Percentiles rank a stretch among this genome's conserved stretches.
phyloP scores from a whole-genome alignment of 805 yeast species.

The Diddensiella caesifluorescens region DNA sequence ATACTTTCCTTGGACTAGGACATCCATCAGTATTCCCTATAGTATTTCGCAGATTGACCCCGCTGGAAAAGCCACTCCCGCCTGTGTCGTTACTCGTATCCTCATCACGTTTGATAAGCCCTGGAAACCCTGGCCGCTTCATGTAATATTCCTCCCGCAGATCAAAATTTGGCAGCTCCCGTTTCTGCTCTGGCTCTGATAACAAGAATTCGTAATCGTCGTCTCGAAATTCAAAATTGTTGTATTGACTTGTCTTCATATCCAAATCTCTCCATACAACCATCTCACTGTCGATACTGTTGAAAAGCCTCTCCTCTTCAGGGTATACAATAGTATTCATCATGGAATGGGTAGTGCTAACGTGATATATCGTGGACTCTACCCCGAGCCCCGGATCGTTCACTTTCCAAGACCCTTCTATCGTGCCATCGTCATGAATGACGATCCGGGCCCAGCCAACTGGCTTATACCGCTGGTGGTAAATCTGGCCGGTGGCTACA shows the following conservation, averaged over 20 bases:
- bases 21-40: slow-evolving; percentile 33
- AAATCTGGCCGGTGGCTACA: slow-evolving; percentile 14
- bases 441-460: slow-evolving; percentile 34
- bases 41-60: slow-evolving; percentile 20
- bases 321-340: slow-evolving; percentile 11
- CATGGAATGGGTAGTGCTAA: slow-evolving; percentile 17
- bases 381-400: slow-evolving; percentile 31
- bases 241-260: slow-evolving; percentile 15
- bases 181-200: not conserved
- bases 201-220: slow-evolving; percentile 11
- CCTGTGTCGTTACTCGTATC: slow-evolving; percentile 22
- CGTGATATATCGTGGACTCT: slow-evolving; percentile 26
- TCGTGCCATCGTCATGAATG: slow-evolving; percentile 18
- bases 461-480: slow-evolving; percentile 15
- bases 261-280: slow-evolving; percentile 31
- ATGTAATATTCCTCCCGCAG: not conserved
- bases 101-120: slow-evolving; percentile 13
- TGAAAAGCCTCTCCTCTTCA: slow-evolving; percentile 12
- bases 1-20: slow-evolving; percentile 28
- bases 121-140: not conserved
- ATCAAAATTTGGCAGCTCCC: not conserved
- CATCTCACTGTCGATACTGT: slow-evolving; percentile 10
- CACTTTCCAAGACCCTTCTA: slow-evolving; percentile 31
- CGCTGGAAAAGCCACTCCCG: slow-evolving; percentile 25
- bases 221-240: slow-evolving; percentile 8